These are phyloP conservation scores for Plasmodium blacklocki DNA, from an alignment of 169 alveolate genomes.

Conservation along the genomic window DNA sequence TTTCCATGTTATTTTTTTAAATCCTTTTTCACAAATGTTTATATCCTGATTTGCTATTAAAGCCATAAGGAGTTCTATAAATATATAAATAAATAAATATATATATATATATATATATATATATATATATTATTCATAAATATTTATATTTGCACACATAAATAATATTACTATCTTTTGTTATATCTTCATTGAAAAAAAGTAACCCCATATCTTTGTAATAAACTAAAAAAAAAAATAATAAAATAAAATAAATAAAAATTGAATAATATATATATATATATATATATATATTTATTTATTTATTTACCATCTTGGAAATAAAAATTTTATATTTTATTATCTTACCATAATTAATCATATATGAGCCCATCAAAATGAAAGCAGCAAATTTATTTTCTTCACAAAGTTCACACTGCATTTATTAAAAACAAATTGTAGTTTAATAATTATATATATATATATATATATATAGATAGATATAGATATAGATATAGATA, in stretches of 20 bases:
- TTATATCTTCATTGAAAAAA: constrained; percentile 47
- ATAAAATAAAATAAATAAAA: constrained; percentile 1
- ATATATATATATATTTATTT: too few relatives aligned
- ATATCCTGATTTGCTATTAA: constrained; percentile 33
- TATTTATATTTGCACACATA: too few relatives aligned
- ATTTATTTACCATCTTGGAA: too few relatives aligned
- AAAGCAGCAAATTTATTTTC: constrained; percentile 57
- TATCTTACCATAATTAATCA: constrained; percentile 46
- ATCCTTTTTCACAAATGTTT: constrained; percentile 50
- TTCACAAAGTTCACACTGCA: constrained; percentile 50
- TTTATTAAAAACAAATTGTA: neutral
- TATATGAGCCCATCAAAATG: constrained; percentile 68
- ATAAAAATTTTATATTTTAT: too few relatives aligned
- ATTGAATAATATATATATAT: neutral
- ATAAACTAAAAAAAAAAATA: constrained; percentile 18
- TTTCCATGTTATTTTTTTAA: constrained; percentile 28
- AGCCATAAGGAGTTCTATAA: constrained; percentile 45
- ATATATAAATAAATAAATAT: neutral
- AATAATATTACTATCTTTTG: constrained; percentile 41
- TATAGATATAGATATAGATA: neutral
- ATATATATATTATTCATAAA: neutral
- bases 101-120: neutral
- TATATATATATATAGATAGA: neutral
- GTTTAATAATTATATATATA: neutral
- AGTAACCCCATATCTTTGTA: constrained; percentile 59